phyloP scores from a whole-genome alignment of 192 early-diverging fungal genomes.

The Dissophora ornata region DNA sequence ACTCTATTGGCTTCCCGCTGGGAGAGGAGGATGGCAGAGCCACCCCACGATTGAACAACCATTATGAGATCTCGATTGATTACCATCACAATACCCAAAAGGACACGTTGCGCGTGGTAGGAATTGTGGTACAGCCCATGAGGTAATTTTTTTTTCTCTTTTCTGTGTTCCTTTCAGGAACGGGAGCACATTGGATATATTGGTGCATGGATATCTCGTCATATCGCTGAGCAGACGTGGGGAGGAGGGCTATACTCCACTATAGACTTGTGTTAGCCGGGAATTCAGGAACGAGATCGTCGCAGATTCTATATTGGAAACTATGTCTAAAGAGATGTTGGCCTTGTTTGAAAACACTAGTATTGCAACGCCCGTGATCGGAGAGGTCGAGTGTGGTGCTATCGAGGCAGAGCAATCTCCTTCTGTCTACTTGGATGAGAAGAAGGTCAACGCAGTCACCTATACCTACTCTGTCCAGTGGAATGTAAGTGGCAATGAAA shows the following conservation, averaged over 20 bases:
- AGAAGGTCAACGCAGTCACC: constrained; percentile 5
- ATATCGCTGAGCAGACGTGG: too few relatives aligned
- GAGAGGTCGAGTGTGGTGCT: constrained; percentile 10
- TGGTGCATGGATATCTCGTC: too few relatives aligned
- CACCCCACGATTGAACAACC: constrained; percentile 77
- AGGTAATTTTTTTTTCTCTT: constrained; percentile 58
- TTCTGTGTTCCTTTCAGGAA: not conserved
- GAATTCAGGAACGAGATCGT: too few relatives aligned
- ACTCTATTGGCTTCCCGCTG: constrained; percentile 85
- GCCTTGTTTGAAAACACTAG: constrained; percentile 19
- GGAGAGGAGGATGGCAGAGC: constrained; percentile 56
- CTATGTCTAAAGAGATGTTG: too few relatives aligned
- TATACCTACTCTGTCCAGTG: constrained; percentile 51
- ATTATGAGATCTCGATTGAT: constrained; percentile 85
- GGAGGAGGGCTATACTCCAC: too few relatives aligned
- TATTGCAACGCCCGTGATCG: constrained; percentile 29
- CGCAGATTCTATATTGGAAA: too few relatives aligned
- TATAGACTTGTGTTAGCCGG: too few relatives aligned
- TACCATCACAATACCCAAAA: constrained; percentile 79
- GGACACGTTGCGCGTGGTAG: constrained; percentile 85
- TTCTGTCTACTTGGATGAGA: constrained; percentile 24
- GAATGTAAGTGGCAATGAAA: constrained; percentile 17
- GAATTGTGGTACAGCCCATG: constrained; percentile 79
- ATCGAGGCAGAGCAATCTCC: constrained; percentile 19
- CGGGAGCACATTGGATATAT: too few relatives aligned